phyloP scores from a whole-genome alignment of 208 protist species.

The Trypanosoma melophagium region DNA sequence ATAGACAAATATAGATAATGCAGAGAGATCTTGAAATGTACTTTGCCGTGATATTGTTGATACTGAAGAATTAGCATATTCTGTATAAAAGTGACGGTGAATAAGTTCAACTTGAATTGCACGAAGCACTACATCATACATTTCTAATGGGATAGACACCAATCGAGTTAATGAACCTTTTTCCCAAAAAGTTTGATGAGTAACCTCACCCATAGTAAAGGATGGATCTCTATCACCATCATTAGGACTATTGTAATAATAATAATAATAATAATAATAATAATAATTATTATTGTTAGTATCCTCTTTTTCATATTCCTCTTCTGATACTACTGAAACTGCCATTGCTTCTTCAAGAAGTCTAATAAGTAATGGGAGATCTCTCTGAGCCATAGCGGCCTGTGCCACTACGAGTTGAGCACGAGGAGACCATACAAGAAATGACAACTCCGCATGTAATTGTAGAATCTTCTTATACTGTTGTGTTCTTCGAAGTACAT shows the following conservation, averaged over 20 bases:
- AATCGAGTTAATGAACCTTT: no score
- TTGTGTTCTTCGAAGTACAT: slow-evolving; percentile 48
- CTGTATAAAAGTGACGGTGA: background rate
- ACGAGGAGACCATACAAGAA: slow-evolving; percentile 38
- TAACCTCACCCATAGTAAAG: background rate
- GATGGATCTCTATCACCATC: background rate
- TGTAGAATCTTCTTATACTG: slow-evolving; percentile 44
- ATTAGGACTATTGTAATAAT: background rate
- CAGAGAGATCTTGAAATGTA: slow-evolving; percentile 4
- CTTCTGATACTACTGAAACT: no score
- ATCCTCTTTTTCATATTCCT: no score
- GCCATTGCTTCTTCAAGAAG: slow-evolving; percentile 17
- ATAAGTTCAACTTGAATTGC: slow-evolving; percentile 45
- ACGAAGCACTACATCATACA: slow-evolving; percentile 54
- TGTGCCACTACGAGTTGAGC: slow-evolving; percentile 56
- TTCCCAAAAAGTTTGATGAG: no score
- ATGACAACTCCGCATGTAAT: slow-evolving; percentile 29
- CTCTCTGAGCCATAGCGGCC: slow-evolving; percentile 44
- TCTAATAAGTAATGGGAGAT: slow-evolving; percentile 43
- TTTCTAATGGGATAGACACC: slow-evolving; percentile 30
- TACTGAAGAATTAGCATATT: no score
- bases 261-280: background rate
- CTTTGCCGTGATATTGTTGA: background rate
- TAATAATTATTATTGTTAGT: slow-evolving; percentile 14
- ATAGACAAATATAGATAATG: slow-evolving; percentile 33